Conservation (phyloP, 768 basidiomycete species). For the Coprinopsis sp. region DNA sequence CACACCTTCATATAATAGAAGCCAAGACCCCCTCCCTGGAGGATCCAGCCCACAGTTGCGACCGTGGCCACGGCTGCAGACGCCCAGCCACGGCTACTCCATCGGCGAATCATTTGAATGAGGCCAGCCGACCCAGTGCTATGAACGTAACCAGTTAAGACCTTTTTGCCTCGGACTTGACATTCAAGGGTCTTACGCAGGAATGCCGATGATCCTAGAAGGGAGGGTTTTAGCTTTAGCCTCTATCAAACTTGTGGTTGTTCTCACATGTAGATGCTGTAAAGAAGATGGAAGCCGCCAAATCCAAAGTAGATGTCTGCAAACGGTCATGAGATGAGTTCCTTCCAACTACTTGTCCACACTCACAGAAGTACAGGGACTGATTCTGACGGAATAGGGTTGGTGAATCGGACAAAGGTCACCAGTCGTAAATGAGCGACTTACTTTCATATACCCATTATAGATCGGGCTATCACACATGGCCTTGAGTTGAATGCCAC, state of each 20-base stretch:
- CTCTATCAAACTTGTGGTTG: slow-evolving; percentile 11
- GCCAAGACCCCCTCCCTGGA: slow-evolving; percentile 80
- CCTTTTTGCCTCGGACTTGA: slow-evolving; percentile 31
- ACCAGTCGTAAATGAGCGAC: slow-evolving; percentile 18
- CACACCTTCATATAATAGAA: slow-evolving; percentile 75
- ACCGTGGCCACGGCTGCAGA: slow-evolving; percentile 80
- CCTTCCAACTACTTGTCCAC: not conserved
- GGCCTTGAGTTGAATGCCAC: slow-evolving; percentile 14
- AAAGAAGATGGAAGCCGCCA: slow-evolving; percentile 89
- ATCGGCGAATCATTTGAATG: slow-evolving; percentile 87
- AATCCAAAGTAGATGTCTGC: slow-evolving; percentile 97
- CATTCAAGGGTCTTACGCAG: slow-evolving; percentile 45
- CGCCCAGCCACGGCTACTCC: slow-evolving; percentile 61
- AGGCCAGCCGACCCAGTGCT: slow-evolving; percentile 94
- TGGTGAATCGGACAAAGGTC: slow-evolving; percentile 17
- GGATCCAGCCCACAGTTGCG: slow-evolving; percentile 80
- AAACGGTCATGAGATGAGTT: slow-evolving; percentile 9
- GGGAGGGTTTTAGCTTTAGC: slow-evolving; percentile 26
- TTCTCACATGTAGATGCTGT: slow-evolving; percentile 85
- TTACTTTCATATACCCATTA: slow-evolving; percentile 95
- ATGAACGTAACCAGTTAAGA: slow-evolving; percentile 16
- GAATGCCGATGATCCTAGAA: slow-evolving; percentile 87
- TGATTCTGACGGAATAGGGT: slow-evolving; percentile 67
- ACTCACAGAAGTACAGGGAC: slow-evolving; percentile 87
- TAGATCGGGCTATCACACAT: slow-evolving; percentile 72